Evolutionary conservation across 1,284 basidiomycete species (phyloP), one percentile per base, ranked within the genome.

Genomic region (Cutaneotrichosporon dermatis): DNA sequence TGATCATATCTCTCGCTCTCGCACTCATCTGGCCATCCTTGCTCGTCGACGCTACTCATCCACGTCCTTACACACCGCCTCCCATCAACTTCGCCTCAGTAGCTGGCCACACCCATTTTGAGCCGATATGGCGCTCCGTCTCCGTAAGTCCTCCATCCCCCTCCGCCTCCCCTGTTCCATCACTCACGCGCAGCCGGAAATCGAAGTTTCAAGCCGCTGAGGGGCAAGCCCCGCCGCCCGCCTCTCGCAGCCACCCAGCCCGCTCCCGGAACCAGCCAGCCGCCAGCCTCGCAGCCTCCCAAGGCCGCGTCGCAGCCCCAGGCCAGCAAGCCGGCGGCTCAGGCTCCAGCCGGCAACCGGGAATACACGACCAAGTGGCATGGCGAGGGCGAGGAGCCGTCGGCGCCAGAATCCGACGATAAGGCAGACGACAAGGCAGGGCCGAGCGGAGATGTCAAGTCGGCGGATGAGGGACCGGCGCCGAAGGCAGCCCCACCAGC

Each of bases 171-270:
- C 8, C 10, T 53, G 33, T 4, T 6, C 2, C 15, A 8, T 16
- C 3, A 33, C 48, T 52, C 6, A 56, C 36, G 6, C 4, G 2
- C 46, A 71, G 68, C 67, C 16, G 68, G 68, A 46, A 66, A 69
- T 54, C 66, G 69, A 45, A 69, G 67, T 56, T 71, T 71, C 61
- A 68, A 68, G 53, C 70, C 70, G 10, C 62, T 59, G 11, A 60
- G 42, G 10, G 42, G 56, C 42, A 63, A 62, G 51, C 61, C 66
- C 8, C 8, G 57, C 37, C 9, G 57, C 2, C 44, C 43, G 25
- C 35, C 35, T 1, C 41, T 54, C 15, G 8, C 33, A n/a, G 40
- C 52, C 33, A 54, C 42, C n/a, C 41, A 36, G 16, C 37, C 40
- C 39, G 40, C 48, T 16, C 37, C 51, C 15, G 51, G 37, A 9